Evolutionary conservation across 192 early-diverging fungal genomes (phyloP), one percentile per base, ranked within the genome.

Genomic region (Gamsiella multidivaricata): DNA sequence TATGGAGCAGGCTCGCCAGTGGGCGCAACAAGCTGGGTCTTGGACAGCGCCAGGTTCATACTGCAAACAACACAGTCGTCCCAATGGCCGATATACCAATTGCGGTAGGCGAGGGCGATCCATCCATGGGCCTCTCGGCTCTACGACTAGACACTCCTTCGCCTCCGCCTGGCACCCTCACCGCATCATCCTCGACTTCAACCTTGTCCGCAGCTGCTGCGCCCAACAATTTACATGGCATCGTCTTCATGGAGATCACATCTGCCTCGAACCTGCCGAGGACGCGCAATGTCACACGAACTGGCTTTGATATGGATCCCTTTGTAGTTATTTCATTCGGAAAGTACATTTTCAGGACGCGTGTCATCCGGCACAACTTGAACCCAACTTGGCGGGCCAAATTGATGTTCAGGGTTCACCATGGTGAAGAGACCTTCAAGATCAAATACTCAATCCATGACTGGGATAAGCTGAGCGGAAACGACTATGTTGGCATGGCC

Each of bases 281-380:
- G 29, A 69, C 65, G 0, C 65, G 46, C 28, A 78, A 78, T 25
- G 43, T 78, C 3, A 78, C 74, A 8, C 74, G 86, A 23, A 87
- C 87, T 1, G 83, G 88, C 8, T 92, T 90, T 66, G 89, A 94
- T 69, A 94, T 92, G 85, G 93, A 95, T 80, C 92, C 94, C 0
- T 95, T 93, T 83, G 92, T 91, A 3, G 85, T 93, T 41, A 82
- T 94, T 3, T 88, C 90, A 12, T 93, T 89, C 63, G 86, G 87
- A 26, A 81, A 84, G 29, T 85, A 86, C 20, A 94, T 91, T 1
- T 94, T 92, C 70, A 75, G 92, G 26, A 93, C 93, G 3, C 74
- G 88, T 45, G 83, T 86, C 2, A 81, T 92, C 28, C 80, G 87
- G 17, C 91, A 94, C 67, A 88, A 84, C 31, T 81, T 91, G 5